Evolutionary conservation across 2,329 filamentous ascomycete species (phyloP).

Genomic region (Colletotrichum spinosum): DNA sequence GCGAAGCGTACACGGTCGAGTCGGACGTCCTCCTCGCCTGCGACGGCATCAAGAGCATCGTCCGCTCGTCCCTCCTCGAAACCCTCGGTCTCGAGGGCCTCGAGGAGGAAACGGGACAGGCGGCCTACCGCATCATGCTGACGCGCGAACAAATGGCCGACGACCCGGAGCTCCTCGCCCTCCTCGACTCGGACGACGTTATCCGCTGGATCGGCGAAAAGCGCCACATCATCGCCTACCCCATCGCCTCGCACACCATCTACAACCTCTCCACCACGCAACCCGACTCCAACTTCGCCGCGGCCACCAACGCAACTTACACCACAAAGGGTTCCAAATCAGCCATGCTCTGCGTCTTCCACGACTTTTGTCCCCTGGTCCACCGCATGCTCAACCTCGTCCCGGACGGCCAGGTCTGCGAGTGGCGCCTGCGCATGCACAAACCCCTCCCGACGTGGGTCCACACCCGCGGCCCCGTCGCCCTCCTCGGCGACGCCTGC

Average conservation of each 20-base stretch:
- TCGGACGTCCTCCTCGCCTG: slow-evolving; percentile 64
- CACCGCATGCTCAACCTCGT: slow-evolving; percentile 70
- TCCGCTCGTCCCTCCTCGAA: slow-evolving; percentile 65
- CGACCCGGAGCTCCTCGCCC: slow-evolving; percentile 74
- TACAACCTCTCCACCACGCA: slow-evolving; percentile 75
- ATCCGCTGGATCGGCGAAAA: slow-evolving; percentile 82
- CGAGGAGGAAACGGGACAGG: slow-evolving; percentile 78
- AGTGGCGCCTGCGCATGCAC: slow-evolving; percentile 73
- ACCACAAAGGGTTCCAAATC: slow-evolving; percentile 72
- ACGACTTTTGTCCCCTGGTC: slow-evolving; percentile 70
- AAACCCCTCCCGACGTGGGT: slow-evolving; percentile 68
- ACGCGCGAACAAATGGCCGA: slow-evolving; percentile 73
- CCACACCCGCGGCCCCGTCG: slow-evolving; percentile 59
- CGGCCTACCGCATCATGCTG: slow-evolving; percentile 84
- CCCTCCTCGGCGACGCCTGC: slow-evolving; percentile 73
- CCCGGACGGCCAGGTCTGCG: slow-evolving; percentile 71
- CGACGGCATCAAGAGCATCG: slow-evolving; percentile 67
- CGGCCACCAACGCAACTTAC: slow-evolving; percentile 69
- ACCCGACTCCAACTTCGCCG: slow-evolving; percentile 70
- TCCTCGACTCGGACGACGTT: slow-evolving; percentile 75
- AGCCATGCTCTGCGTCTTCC: slow-evolving; percentile 71
- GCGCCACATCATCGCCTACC: slow-evolving; percentile 83
- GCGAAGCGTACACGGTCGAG: slow-evolving; percentile 64
- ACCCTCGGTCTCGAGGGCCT: slow-evolving; percentile 62
- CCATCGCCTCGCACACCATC: slow-evolving; percentile 73